Percentiles rank a stretch among this genome's conserved stretches.
These are phyloP conservation scores for Saccharomyces hybrid DNA, from an alignment of 1,139 yeast genomes.

Conservation along the genomic window DNA sequence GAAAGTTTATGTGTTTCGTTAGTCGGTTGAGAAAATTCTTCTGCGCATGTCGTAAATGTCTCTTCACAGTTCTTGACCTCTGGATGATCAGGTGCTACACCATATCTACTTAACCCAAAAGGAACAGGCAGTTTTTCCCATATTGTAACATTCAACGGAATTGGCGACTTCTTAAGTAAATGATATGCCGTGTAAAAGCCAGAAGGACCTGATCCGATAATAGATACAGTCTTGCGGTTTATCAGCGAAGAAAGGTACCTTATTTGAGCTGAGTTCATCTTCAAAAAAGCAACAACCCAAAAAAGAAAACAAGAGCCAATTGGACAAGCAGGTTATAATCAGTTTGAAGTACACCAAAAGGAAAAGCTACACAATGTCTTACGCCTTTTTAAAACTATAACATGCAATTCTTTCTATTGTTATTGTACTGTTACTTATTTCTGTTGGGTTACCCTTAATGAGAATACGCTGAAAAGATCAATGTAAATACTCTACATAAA, in stretches of 20 bases:
- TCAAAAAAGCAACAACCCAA: neutral
- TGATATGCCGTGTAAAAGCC: conserved; percentile 88
- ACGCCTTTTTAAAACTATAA: too few species aligned
- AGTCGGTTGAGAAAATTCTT: conserved; percentile 16
- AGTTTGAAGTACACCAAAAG: too few species aligned
- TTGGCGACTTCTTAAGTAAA: conserved; percentile 45
- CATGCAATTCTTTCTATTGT: too few species aligned
- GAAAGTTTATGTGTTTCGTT: conserved; percentile 37
- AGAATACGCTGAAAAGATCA: neutral
- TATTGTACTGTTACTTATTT: neutral
- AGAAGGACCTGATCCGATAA: conserved; percentile 95
- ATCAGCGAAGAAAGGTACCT: neutral
- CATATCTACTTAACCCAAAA: conserved; percentile 82
- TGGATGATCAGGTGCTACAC: conserved; percentile 99
- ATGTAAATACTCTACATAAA: neutral
- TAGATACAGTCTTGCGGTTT: conserved; percentile 34
- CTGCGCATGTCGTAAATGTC: conserved; percentile 59
- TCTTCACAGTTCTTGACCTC: conserved; percentile 90
- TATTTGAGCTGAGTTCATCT: neutral
- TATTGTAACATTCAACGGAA: conserved; percentile 48
- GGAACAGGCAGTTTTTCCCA: conserved; percentile 86
- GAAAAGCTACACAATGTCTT: too few species aligned
- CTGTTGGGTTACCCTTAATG: neutral
- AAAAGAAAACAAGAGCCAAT: too few species aligned
- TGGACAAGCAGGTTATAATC: too few species aligned